Evolutionary conservation across 2,329 filamentous ascomycete genomes (phyloP), one percentile per base, ranked within the genome.

Genomic region (Aspergillus latus): DNA sequence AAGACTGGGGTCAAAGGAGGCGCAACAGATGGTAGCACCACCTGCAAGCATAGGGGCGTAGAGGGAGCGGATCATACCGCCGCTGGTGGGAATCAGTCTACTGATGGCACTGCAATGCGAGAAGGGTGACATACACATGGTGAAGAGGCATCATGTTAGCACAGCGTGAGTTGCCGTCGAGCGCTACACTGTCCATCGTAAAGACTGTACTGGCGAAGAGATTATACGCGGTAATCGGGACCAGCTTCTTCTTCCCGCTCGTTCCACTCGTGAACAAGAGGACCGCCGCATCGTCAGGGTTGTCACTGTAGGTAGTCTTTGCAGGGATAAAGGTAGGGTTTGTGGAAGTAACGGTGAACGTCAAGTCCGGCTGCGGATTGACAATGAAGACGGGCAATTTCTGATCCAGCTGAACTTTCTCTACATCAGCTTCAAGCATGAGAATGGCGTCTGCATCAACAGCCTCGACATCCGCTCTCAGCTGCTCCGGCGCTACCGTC

Each of bases 91-190:
- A 3, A 29, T 21, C 21, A 29, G 2, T 21, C 21, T 21, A 21
- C 21, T 21, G 21, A 21, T 21, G 21, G 21, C 21, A 21, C 21
- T 21, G 21, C 21, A 21, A 21, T 21, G 21, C 21, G 21, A 21
- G 21, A 21, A 21, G 21, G 21, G 21, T 21, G 40, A 74, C 78
- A 72, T 72, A 80, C 77, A 82, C 72, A 66, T 84, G 82, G 65
- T 83, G 82, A 5, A 85, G 68, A 0, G 82, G 82, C 82, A 84
- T 84, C 78, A 84, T 83, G 63, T 84, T 84, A 26, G 84, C 65
- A 63, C 82, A 84, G 0, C 77, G 73, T 61, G 50, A 46, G 7
- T 30, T 13, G 4, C 32, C 42, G 21, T 15, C 29, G 2, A 52
- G 50, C 4, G 42, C 50, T 7, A 52, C 50, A 30, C 50, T 52